Evolutionary conservation across 1,284 basidiomycete species (phyloP).

Genomic region (Phylloboletellus chloephorus): DNA sequence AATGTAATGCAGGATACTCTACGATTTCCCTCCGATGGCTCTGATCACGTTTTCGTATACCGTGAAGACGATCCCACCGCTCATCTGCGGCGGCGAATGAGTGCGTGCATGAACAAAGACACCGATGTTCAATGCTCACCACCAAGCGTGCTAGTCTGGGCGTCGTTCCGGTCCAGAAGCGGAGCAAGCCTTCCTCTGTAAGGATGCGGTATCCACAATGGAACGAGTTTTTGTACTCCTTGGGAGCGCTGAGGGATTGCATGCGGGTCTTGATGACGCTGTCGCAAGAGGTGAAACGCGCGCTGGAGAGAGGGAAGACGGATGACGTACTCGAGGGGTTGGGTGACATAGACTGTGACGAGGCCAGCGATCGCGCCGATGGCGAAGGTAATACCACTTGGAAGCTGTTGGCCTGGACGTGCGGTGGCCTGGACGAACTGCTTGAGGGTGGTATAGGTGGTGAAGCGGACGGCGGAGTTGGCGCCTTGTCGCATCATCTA

Average conservation of each 20-base stretch:
- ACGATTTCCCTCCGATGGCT: constrained; percentile 32
- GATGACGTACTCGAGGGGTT: constrained; percentile 81
- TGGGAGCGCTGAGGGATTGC: constrained; percentile 84
- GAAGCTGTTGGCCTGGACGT: constrained; percentile 80
- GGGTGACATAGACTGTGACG: constrained; percentile 92
- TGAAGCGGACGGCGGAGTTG: constrained; percentile 96
- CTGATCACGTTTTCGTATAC: constrained; percentile 81
- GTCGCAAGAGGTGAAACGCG: constrained; percentile 9
- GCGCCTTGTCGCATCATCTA: constrained; percentile 97
- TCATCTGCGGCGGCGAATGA: constrained; percentile 49
- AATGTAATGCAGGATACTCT: constrained; percentile 7
- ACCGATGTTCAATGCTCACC: constrained; percentile 45
- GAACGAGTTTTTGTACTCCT: constrained; percentile 87
- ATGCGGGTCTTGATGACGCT: constrained; percentile 97
- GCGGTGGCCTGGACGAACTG: constrained; percentile 85
- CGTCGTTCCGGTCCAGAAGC: constrained; percentile 96
- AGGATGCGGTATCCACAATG: constrained; percentile 92
- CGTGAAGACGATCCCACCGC: constrained; percentile 94
- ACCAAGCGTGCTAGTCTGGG: constrained; percentile 81
- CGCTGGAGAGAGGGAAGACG: background rate
- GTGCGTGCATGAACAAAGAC: background rate
- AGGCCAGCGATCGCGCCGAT: constrained; percentile 92
- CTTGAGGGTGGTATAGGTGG: constrained; percentile 90
- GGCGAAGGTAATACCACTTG: constrained; percentile 86
- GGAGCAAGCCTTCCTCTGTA: constrained; percentile 80